A percentile compares a stretch with the other conserved stretches of the same genome.
Evolutionary conservation across 805 yeast species (phyloP).

Genomic region (Candida alai): DNA sequence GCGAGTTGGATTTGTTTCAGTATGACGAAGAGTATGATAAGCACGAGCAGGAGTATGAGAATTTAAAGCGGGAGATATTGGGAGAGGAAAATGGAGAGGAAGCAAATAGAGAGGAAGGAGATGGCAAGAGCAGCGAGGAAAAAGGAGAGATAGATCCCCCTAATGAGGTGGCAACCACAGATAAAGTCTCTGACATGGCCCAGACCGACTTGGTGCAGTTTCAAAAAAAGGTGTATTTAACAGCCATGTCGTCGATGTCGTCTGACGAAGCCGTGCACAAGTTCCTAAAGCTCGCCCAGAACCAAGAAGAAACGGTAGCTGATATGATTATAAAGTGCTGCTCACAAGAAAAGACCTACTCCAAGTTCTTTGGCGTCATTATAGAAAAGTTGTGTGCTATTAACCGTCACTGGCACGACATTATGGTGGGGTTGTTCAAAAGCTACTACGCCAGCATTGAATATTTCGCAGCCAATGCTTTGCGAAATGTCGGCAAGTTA

Average conservation of each 20-base stretch:
- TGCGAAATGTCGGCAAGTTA: constrained; percentile 76
- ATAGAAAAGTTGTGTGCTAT: constrained; percentile 60
- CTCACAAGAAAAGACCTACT: constrained; percentile 80
- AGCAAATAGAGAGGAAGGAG: constrained; percentile 11
- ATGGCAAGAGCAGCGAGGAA: constrained; percentile 16
- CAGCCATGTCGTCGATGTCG: constrained; percentile 85
- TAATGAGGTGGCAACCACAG: constrained; percentile 4
- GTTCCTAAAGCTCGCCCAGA: constrained; percentile 46
- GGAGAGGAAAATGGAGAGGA: constrained; percentile 28
- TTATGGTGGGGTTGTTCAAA: constrained; percentile 43
- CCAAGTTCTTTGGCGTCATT: constrained; percentile 78
- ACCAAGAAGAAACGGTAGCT: constrained; percentile 40
- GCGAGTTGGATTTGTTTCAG: constrained; percentile 46
- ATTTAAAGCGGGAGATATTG: constrained; percentile 41
- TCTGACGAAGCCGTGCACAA: constrained; percentile 93
- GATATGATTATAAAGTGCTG: constrained; percentile 79
- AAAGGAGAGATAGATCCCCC: no score
- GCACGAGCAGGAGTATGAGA: constrained; percentile 47
- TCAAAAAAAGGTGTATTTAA: constrained; percentile 74
- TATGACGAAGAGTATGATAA: constrained; percentile 49
- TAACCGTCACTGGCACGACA: constrained; percentile 52
- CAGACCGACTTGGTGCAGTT: constrained; percentile 58
- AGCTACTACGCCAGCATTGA: constrained; percentile 57
- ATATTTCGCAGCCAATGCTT: constrained; percentile 64
- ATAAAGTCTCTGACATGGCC: constrained; percentile 67